Conservation (phyloP, 2,329 filamentous ascomycete species). For the Hymenoscyphus salicellus region DNA sequence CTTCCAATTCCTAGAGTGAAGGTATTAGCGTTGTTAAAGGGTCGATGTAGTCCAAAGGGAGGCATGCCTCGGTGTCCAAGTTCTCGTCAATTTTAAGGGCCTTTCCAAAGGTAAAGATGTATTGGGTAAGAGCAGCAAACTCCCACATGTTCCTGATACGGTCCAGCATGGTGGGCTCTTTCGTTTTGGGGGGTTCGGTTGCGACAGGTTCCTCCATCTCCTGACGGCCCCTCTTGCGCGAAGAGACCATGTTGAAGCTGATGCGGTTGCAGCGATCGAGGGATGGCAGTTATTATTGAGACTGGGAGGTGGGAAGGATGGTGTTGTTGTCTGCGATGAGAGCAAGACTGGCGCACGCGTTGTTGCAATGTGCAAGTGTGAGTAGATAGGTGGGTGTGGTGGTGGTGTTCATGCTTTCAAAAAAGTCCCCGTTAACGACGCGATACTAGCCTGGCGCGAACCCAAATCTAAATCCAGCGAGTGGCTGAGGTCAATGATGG, state of each 20-base stretch:
- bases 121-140: constrained; percentile 91
- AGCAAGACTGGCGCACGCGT: neutral
- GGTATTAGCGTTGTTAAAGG: constrained; percentile 13
- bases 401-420: neutral
- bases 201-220: constrained; percentile 40
- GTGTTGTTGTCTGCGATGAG: neutral
- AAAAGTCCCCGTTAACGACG: neutral
- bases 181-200: constrained; percentile 22
- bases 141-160: constrained; percentile 89
- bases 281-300: neutral
- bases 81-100: constrained; percentile 86
- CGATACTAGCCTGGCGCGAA: neutral
- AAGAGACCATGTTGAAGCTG: constrained; percentile 41
- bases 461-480: neutral
- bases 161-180: constrained; percentile 48
- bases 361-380: neutral
- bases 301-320: neutral
- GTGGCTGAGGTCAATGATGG: neutral
- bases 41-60: constrained; percentile 5
- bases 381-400: neutral
- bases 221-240: constrained; percentile 48
- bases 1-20: constrained; percentile 72
- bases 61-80: constrained; percentile 79
- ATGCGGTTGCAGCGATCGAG: constrained; percentile 8
- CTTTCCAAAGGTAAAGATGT: constrained; percentile 86